These are phyloP conservation scores for Eucalyptus viminalis DNA, from an alignment of 345 rosid genomes.

Conservation along the genomic window DNA sequence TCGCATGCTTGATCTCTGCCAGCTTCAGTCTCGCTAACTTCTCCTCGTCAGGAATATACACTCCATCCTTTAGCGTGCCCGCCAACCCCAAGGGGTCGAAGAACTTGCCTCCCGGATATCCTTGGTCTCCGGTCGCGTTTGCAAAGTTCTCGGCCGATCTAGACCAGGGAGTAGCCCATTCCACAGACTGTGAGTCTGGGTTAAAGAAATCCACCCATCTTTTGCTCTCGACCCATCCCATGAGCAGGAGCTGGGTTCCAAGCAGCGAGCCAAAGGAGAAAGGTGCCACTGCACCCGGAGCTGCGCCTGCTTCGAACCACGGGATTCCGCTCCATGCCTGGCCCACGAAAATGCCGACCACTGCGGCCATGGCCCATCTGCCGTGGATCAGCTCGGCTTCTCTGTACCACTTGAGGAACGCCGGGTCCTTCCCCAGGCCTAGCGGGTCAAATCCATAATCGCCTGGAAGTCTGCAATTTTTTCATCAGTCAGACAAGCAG, in stretches of 20 bases:
- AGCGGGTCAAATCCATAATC: slow-evolving; percentile 94
- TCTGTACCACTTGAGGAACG: slow-evolving; percentile 95
- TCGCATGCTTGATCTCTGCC: slow-evolving; percentile 96
- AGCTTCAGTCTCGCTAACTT: slow-evolving; percentile 81
- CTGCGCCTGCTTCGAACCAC: slow-evolving; percentile 98
- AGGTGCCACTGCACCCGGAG: slow-evolving; percentile 74
- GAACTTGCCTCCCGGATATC: slow-evolving; percentile 94
- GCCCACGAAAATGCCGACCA: slow-evolving; percentile 83
- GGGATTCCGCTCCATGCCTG: slow-evolving; percentile 98
- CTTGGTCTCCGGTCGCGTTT: slow-evolving; percentile 82
- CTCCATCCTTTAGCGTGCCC: slow-evolving; percentile 55
- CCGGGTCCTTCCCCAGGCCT: slow-evolving; percentile 93
- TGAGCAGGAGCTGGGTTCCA: slow-evolving; percentile 80
- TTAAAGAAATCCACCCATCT: slow-evolving; percentile 97
- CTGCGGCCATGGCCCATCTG: slow-evolving; percentile 94
- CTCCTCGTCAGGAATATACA: slow-evolving; percentile 60
- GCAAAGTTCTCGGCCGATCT: slow-evolving; percentile 77
- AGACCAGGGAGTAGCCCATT: slow-evolving; percentile 99
- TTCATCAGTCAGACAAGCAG: not conserved
- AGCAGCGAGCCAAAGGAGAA: slow-evolving; percentile 84
- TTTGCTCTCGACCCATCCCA: slow-evolving; percentile 99
- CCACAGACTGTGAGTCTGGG: slow-evolving; percentile 87
- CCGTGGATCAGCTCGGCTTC: slow-evolving; percentile 99
- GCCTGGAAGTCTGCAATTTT: slow-evolving; percentile 69
- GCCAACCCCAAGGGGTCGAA: slow-evolving; percentile 80